phyloP scores from a whole-genome alignment of 805 yeast species.

The Isabelozyma pseudorhagii region DNA sequence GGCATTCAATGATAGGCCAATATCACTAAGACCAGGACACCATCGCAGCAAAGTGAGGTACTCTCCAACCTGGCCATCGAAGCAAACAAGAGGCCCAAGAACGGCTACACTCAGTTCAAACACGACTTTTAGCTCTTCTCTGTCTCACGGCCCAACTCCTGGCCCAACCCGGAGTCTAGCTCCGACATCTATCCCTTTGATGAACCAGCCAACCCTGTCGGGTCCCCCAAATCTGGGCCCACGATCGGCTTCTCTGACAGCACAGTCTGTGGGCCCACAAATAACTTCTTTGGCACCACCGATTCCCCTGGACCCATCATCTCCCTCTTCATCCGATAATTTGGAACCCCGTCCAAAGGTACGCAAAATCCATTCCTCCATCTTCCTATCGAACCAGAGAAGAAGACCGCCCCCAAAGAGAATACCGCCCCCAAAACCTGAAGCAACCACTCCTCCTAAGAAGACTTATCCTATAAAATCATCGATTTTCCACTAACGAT shows the following conservation, averaged over 20 bases:
- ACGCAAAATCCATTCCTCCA: conserved; percentile 3
- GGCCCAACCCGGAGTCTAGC: no score
- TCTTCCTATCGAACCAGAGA: conserved; percentile 7
- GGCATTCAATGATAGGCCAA: conserved; percentile 11
- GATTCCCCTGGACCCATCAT: neutral
- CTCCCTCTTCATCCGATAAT: no score
- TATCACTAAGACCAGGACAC: neutral
- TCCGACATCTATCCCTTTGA: no score
- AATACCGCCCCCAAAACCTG: neutral
- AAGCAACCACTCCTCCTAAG: conserved; percentile 8
- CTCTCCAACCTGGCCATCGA: neutral
- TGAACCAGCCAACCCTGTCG: no score
- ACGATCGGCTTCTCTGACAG: no score
- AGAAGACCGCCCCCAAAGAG: neutral
- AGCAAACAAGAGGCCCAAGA: no score
- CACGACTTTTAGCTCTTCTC: no score
- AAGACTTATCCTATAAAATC: conserved; percentile 23
- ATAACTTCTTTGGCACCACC: conserved; percentile 1
- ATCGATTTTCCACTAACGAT: conserved; percentile 22
- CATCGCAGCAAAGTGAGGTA: neutral
- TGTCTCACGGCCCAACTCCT: no score
- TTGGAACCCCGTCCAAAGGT: conserved; percentile 4
- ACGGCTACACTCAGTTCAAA: no score
- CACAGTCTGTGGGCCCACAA: no score
- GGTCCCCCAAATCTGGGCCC: no score